Evolutionary conservation across 768 basidiomycete genomes (phyloP).

Genomic region (Amyloporia xantha): DNA sequence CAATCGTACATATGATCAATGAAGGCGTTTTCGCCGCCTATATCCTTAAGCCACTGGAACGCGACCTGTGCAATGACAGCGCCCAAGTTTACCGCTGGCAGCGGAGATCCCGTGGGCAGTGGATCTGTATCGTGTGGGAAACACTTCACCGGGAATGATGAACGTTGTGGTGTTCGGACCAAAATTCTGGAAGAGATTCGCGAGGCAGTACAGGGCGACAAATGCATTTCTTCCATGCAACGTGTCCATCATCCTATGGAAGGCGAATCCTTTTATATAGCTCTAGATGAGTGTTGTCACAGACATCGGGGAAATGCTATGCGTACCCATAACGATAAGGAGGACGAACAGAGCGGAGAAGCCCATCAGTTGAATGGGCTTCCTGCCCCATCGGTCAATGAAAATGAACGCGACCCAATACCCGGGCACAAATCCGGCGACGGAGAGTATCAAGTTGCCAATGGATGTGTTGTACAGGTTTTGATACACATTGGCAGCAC

Average conservation of each 20-base stretch:
- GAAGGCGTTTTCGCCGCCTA: constrained; percentile 26
- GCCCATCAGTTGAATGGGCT: constrained; percentile 34
- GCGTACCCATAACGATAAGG: constrained; percentile 27
- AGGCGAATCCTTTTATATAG: constrained; percentile 20
- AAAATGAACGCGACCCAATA: constrained; percentile 32
- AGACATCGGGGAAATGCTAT: neutral
- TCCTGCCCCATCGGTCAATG: constrained; percentile 34
- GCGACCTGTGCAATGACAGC: constrained; percentile 35
- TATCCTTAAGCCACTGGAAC: constrained; percentile 31
- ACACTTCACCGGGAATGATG: constrained; percentile 38
- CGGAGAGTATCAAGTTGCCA: constrained; percentile 31
- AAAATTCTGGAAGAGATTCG: constrained; percentile 40
- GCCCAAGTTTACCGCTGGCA: constrained; percentile 36
- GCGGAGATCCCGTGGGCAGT: constrained; percentile 40
- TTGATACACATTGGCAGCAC: constrained; percentile 16
- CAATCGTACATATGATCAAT: constrained; percentile 30
- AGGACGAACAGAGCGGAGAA: constrained; percentile 29
- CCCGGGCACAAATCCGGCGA: constrained; percentile 33
- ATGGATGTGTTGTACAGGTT: constrained; percentile 25
- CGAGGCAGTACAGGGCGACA: constrained; percentile 33
- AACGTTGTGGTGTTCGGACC: constrained; percentile 39
- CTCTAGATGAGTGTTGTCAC: constrained; percentile 5
- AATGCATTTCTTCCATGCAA: constrained; percentile 22
- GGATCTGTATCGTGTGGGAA: constrained; percentile 39
- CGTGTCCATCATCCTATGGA: constrained; percentile 22